A percentile compares a stretch with the other conserved stretches of the same genome.
These are phyloP conservation scores for Cercospora janseana DNA, from an alignment of 2,329 filamentous ascomycete species.

Conservation along the genomic window DNA sequence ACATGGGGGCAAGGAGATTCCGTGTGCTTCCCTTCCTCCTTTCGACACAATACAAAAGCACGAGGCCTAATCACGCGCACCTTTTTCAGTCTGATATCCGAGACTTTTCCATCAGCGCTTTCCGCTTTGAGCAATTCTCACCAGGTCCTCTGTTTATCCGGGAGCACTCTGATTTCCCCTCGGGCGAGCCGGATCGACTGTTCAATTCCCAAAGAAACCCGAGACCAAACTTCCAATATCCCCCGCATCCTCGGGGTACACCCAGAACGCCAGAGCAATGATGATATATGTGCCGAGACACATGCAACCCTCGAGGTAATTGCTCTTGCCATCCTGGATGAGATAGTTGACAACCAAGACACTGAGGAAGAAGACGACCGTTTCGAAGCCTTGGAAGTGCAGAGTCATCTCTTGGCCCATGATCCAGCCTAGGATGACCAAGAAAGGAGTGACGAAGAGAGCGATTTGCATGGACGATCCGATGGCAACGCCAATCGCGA, in stretches of 20 bases:
- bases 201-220: constrained; percentile 22
- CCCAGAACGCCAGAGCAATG: constrained; percentile 60
- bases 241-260: constrained; percentile 49
- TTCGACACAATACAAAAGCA: no score
- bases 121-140: not conserved
- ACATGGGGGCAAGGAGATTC: no score
- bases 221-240: constrained; percentile 23
- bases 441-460: constrained; percentile 57
- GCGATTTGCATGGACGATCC: constrained; percentile 57
- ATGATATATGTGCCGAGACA: constrained; percentile 57
- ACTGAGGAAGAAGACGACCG: constrained; percentile 78
- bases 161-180: no score
- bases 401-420: constrained; percentile 59
- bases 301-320: constrained; percentile 78
- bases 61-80: no score
- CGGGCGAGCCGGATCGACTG: not conserved
- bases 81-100: constrained; percentile 2
- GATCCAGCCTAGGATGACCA: constrained; percentile 58
- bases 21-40: no score
- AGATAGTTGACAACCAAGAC: constrained; percentile 86
- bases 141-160: no score
- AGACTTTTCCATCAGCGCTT: not conserved
- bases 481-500: constrained; percentile 56
- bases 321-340: constrained; percentile 79
- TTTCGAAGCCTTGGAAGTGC: constrained; percentile 87